Base-by-base conservation (phyloP, 2,329 filamentous ascomycete species). In the Claviceps arundinis region DNA sequence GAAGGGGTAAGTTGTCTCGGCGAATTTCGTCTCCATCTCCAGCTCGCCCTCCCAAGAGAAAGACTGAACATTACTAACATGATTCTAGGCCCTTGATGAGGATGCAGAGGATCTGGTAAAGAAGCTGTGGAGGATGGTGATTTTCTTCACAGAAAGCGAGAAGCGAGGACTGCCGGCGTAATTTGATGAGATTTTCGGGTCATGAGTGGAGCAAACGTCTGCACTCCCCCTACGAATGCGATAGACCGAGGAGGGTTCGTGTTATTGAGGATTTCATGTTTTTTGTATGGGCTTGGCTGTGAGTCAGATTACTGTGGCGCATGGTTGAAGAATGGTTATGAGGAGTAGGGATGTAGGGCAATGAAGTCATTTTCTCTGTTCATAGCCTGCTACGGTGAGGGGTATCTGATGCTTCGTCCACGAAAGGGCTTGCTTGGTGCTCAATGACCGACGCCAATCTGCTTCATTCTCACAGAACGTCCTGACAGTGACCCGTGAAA, bases 51-150 rank as follows among this genome's bases (percentile, higher is more conserved):
- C 2, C 14, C 9, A 24, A 26, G 4, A 24, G 4, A 30, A 14
- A 16, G 22, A 30, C 8, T 11, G 14, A 47, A 14, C 13, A 34
- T 42, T 54, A 50, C 66, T 71, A 61, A 72, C 56, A 2, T 7
- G 16, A 40, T 9, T 48, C 17, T 56, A 91, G 82, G 88, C 89
- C 44, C 75, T 98, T 56, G 93, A 96, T 64, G 93, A 98, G 63
- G 93, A 97, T 64, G 89, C 90, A 11, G 90, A 96, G 67, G 84
- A 87, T 26, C 72, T 98, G 58, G 90, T 97, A 48, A 94, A 89
- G 79, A 97, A 96, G 72, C 78, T 98, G 38, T 98, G 93, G 93
- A 82, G 91, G 49, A 95, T 97, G 89, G 83, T 96, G 53, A 95
- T 97, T 62, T 97, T 96, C 80, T 96, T 91, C 62, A 93, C 88